Base-by-base conservation (phyloP, 805 yeast species). In the Saitoella complicata region DNA sequence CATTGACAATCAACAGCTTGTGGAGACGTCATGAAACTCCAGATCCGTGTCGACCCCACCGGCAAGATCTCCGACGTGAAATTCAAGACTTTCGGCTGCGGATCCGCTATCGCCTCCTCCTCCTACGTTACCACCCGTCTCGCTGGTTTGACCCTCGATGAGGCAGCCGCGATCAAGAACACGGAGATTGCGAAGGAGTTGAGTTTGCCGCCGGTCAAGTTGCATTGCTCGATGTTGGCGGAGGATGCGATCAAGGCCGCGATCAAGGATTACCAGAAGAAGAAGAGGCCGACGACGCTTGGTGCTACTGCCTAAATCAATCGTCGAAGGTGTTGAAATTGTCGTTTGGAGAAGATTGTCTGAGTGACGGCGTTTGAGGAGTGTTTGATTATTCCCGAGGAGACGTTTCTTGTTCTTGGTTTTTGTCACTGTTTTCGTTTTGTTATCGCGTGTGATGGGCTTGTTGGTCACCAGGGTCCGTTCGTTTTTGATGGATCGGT, bases 51-150 rank as follows among this genome's bases (percentile, higher is more conserved):
- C 7, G 96, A 87, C 56, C 78, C 72, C 46, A 76, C 94, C 29
- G 98, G 98, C 1, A 71, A 83, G 44, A 91, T 91, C 54, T 77
- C 83, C 62, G 95, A 91, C 61, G 98, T 88, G 50, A 88, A 86
- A 64, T 91, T 91, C 67, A 91, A 91, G 73, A 91, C 98, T 4
- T 91, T 91, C 67, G 98, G 98, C n/a, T 91, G 98, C 62, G 98
- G 98, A 39, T 78, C 91, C 2, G 98, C 98, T 43, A 91, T 91
- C 61, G 98, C 98, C 1, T 82, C 94, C 2, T 81, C 94, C 7
- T 83, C 95, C 1, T 91, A 81, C 61, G 91, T 91, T 58, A 91
- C 98, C 3, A 96, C 87, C 59, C 72, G 91, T 51, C 95, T 91
- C 47, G 80, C 88, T 59, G 98, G 98, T 38, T 86, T 84, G 76